These are phyloP conservation scores for Mimosa pudica DNA, from an alignment of 306 rosid species.

Conservation along the genomic window DNA sequence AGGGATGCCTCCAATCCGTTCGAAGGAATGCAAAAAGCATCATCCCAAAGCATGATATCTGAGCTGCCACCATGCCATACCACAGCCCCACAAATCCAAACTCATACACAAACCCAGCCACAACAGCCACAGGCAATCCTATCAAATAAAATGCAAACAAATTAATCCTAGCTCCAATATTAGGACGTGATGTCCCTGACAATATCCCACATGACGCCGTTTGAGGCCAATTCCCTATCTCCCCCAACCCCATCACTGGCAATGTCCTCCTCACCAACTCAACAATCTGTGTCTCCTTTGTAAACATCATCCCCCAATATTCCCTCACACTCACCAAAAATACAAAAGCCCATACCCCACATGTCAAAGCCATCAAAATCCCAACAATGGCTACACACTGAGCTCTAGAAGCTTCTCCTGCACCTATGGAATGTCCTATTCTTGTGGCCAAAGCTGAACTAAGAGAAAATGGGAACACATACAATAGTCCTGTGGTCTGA, in stretches of 20 bases:
- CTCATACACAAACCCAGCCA: slow-evolving; percentile 49
- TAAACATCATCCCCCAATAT: slow-evolving; percentile 65
- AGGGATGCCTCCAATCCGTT: slow-evolving; percentile 83
- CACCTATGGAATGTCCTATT: slow-evolving; percentile 79
- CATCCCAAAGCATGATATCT: slow-evolving; percentile 70
- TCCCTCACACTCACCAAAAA: slow-evolving; percentile 45
- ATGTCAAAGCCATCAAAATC: slow-evolving; percentile 45
- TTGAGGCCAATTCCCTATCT: slow-evolving; percentile 76
- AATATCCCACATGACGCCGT: slow-evolving; percentile 84
- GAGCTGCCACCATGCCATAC: slow-evolving; percentile 84
- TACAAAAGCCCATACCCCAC: slow-evolving; percentile 52
- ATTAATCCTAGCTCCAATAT: slow-evolving; percentile 78
- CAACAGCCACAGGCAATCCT: slow-evolving; percentile 73
- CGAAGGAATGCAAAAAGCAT: slow-evolving; percentile 55
- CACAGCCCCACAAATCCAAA: slow-evolving; percentile 76
- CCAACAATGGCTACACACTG: slow-evolving; percentile 68
- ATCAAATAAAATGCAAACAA: slow-evolving; percentile 75
- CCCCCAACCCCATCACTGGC: slow-evolving; percentile 81
- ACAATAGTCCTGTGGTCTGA: slow-evolving; percentile 81
- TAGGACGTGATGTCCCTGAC: slow-evolving; percentile 75
- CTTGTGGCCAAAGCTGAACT: slow-evolving; percentile 66
- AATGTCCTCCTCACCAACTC: slow-evolving; percentile 55
- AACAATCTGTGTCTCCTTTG: slow-evolving; percentile 69
- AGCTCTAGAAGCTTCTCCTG: slow-evolving; percentile 65
- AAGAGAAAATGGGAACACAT: slow-evolving; percentile 68